Percentiles rank a stretch among this genome's conserved stretches.
Evolutionary conservation across 768 basidiomycete species (phyloP).

Genomic region (Lentinus tigrinus): DNA sequence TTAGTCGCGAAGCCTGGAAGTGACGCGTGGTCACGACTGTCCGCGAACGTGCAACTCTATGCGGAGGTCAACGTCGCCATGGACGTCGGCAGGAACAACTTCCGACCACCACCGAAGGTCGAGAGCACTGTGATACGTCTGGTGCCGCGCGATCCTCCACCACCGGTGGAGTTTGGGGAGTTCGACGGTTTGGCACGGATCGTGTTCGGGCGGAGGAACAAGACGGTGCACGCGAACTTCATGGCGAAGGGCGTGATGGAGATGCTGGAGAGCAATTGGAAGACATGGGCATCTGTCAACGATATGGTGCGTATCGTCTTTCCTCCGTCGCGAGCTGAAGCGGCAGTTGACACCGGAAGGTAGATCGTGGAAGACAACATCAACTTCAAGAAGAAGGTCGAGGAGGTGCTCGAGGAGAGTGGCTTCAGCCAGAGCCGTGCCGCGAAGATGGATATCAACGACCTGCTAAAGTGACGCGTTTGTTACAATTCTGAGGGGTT

Average conservation of each 20-base stretch:
- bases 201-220: constrained; percentile 86
- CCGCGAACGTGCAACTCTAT: constrained; percentile 97
- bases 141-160: constrained; percentile 91
- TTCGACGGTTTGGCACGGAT: constrained; percentile 95
- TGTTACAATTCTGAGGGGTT: not conserved
- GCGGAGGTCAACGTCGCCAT: constrained; percentile 95
- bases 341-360: not conserved
- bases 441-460: constrained; percentile 92
- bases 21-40: constrained; percentile 87
- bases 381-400: constrained; percentile 68
- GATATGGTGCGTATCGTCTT: constrained; percentile 52
- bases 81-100: constrained; percentile 96
- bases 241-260: constrained; percentile 92
- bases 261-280: constrained; percentile 91
- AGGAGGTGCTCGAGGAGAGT: constrained; percentile 68
- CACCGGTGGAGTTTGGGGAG: constrained; percentile 93
- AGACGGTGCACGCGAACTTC: constrained; percentile 86
- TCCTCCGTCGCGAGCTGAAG: too few species aligned
- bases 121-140: constrained; percentile 92
- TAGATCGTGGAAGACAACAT: constrained; percentile 72
- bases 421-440: constrained; percentile 78
- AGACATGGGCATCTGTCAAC: constrained; percentile 87
- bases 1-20: constrained; percentile 84
- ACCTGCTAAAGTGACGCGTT: constrained; percentile 74
- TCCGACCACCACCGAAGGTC: constrained; percentile 92